Evolutionary conservation across 2,329 filamentous ascomycete genomes (phyloP), one percentile per base, ranked within the genome.

Genomic region (Pseudocercospora ulei): DNA sequence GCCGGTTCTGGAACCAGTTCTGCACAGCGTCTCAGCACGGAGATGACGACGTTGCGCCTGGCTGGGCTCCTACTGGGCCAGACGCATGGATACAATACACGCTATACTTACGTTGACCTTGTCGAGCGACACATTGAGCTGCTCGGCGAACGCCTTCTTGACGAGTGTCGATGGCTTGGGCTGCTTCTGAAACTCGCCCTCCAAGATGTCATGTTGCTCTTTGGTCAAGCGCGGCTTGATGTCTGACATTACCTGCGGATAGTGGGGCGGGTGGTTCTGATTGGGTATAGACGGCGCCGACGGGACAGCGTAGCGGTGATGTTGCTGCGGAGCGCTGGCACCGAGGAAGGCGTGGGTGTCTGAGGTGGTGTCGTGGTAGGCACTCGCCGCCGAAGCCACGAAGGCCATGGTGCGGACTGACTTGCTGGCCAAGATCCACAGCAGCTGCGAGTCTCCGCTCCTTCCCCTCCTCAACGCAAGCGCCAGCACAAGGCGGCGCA

Each of bases 1-100:
- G 54, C 33, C 68, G 65, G 50, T 71, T 71, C 53, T 71, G 68
- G 49, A 71, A 71, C 68, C 68, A 71, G 50, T 71, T 71, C 67
- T 70, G 48, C 39, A 24, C 20, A 31, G 11, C 22, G 16, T 27
- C 50, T 66, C 57, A 66, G 62, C 46, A 30, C 19, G 28, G 22
- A n/a, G 14, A 12, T 20, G 20, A 33, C 26, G 14, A 11, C 33
- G 12, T 9, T 12, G 18, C 30, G 30, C 30, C 18, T 12, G 30
- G 18, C 17, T 6, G 17, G 11, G 18, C 30, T 7, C 23, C 6
- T 17, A n/a, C 30, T 13, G 11, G 7, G 18, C 17, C 30, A 7
- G 23, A 12, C 7, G 18, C 30, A 22, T 33, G 2, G 30, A 20
- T 12, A 11, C 2, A 8, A 20, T 22, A 26, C 22, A 20, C 30